A percentile compares a stretch with the other conserved stretches of the same genome.
Conservation (phyloP, 1,284 basidiomycete genomes). For the Rhodotorula glutinis region DNA sequence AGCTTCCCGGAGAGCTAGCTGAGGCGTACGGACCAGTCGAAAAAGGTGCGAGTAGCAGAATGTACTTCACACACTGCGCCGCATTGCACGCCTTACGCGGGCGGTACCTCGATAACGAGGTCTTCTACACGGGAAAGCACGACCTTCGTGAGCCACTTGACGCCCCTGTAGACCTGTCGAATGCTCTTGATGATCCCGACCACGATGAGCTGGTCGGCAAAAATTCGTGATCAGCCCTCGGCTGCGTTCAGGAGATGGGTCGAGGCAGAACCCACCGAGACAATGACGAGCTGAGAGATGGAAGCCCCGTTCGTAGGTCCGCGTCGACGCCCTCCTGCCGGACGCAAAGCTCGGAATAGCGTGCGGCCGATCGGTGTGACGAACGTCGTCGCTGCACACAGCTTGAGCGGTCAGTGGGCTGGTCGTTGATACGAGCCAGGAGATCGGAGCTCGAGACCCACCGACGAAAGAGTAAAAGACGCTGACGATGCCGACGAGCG, state of each 20-base stretch:
- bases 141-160: conserved; percentile 20
- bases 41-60: too few relatives aligned
- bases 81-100: background rate
- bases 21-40: too few relatives aligned
- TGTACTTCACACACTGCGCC: too few relatives aligned
- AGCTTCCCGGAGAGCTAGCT: too few relatives aligned
- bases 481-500: conserved; percentile 21
- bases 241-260: too few relatives aligned
- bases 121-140: conserved; percentile 25
- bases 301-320: conserved; percentile 7
- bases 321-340: conserved; percentile 11
- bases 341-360: conserved; percentile 22
- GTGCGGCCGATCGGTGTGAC: conserved; percentile 28
- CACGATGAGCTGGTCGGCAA: conserved; percentile 20
- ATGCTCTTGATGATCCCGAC: conserved; percentile 24
- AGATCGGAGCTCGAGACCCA: background rate
- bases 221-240: too few relatives aligned
- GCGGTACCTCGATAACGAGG: conserved; percentile 27
- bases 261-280: conserved; percentile 17
- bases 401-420: background rate
- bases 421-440: too few relatives aligned
- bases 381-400: conserved; percentile 15
- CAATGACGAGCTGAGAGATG: conserved; percentile 17
- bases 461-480: conserved; percentile 27
- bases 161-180: conserved; percentile 18